Evolutionary conservation across 2,329 filamentous ascomycete genomes (phyloP).

Genomic region (Ophiocordyceps robertsii): DNA sequence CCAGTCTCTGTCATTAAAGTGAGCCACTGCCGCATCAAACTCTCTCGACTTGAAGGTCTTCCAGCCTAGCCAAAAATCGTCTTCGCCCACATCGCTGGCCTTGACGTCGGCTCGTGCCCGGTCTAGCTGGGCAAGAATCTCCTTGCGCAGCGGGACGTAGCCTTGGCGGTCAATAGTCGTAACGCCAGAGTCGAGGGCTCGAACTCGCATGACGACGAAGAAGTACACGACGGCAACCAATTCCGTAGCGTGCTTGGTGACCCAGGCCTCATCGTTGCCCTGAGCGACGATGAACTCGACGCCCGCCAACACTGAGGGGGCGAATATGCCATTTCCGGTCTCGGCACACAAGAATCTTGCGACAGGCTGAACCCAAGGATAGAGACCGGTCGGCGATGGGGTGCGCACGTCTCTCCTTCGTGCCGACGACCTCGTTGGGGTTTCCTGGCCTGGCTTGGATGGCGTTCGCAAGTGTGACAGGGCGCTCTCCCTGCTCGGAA

Average conservation of each 20-base stretch:
- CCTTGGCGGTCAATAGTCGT: conserved; percentile 24
- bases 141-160: conserved; percentile 31
- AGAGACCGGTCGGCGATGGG: conserved; percentile 24
- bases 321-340: conserved; percentile 46
- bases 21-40: conserved; percentile 47
- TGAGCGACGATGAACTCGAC: conserved; percentile 43
- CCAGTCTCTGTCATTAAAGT: conserved; percentile 44
- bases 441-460: conserved; percentile 13
- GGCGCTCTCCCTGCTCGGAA: conserved; percentile 32
- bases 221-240: conserved; percentile 48
- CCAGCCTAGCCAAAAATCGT: conserved; percentile 42
- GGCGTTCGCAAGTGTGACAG: conserved; percentile 29
- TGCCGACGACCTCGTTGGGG: conserved; percentile 29
- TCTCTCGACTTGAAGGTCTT: conserved; percentile 32
- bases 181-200: conserved; percentile 22
- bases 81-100: conserved; percentile 25
- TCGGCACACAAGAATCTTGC: conserved; percentile 51
- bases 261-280: conserved; percentile 34
- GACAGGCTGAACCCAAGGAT: conserved; percentile 56
- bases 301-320: conserved; percentile 62
- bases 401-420: conserved; percentile 8
- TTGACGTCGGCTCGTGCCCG: conserved; percentile 27
- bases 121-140: conserved; percentile 28
- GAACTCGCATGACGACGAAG: conserved; percentile 40
- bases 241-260: conserved; percentile 32